These are phyloP conservation scores for Cephalotrichum gorgonifer DNA, from an alignment of 2,329 filamentous ascomycete species.

Conservation along the genomic window DNA sequence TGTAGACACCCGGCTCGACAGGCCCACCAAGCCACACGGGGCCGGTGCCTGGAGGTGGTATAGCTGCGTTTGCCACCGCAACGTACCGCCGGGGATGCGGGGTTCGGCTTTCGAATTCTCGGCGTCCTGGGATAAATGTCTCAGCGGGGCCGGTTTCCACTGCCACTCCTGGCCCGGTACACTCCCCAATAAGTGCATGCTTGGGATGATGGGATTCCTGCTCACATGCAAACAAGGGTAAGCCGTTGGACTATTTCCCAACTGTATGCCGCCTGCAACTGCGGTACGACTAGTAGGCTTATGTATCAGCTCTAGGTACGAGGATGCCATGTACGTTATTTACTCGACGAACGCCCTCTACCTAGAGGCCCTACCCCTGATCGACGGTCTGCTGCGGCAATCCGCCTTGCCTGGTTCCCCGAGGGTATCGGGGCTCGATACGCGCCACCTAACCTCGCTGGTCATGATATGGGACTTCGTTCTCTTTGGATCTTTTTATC, in stretches of 20 bases:
- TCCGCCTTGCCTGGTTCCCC: not conserved
- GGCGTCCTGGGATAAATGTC: not conserved
- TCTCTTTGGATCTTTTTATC: not conserved
- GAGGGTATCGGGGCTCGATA: not conserved
- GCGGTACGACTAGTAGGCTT: not conserved
- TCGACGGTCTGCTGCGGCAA: not conserved
- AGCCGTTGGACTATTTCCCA: not conserved
- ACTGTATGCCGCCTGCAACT: not conserved
- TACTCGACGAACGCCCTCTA: not conserved
- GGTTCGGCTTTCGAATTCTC: constrained; percentile 3
- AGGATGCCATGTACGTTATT: not conserved
- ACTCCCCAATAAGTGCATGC: constrained; percentile 10
- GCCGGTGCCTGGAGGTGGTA: constrained; percentile 14
- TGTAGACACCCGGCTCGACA: constrained; percentile 6
- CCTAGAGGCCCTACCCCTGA: not conserved
- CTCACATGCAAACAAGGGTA: constrained; percentile 17
- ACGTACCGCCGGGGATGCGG: constrained; percentile 8
- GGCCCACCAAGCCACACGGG: too few species aligned
- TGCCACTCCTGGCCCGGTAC: constrained; percentile 10
- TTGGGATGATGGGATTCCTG: constrained; percentile 20
- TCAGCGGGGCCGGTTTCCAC: not conserved
- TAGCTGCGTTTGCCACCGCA: constrained; percentile 16
- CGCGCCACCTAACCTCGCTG: not conserved
- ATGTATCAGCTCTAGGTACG: not conserved
- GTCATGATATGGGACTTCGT: not conserved